Conservation (phyloP, 1,284 basidiomycete species). For the Malassezia sp. region DNA sequence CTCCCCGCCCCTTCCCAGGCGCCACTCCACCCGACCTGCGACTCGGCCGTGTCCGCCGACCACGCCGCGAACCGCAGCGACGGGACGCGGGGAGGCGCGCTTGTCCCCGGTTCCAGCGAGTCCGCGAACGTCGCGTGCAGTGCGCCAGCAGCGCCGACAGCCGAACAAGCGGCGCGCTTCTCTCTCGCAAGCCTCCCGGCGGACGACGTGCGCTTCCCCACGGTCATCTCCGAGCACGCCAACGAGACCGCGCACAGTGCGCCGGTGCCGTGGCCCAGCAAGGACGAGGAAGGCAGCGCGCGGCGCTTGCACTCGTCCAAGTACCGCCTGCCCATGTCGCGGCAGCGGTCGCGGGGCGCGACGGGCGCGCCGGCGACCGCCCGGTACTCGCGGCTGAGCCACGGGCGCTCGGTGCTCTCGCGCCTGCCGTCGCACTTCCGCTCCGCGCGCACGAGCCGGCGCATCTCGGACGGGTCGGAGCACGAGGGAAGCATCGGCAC, state of each 20-base stretch:
- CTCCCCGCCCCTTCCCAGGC: too few relatives aligned
- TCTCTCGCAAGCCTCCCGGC: neutral
- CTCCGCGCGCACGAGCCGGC: slow-evolving; percentile 5
- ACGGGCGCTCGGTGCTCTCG: slow-evolving; percentile 4
- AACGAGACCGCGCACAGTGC: too few relatives aligned
- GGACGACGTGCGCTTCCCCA: slow-evolving; percentile 8
- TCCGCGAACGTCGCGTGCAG: too few relatives aligned
- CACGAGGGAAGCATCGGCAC: slow-evolving; percentile 6
- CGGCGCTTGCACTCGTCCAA: neutral
- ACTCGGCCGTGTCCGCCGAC: too few relatives aligned
- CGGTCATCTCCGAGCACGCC: slow-evolving; percentile 1
- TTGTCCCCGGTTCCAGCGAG: too few relatives aligned
- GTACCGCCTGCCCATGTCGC: neutral
- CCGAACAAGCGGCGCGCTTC: too few relatives aligned
- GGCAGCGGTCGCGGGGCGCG: neutral
- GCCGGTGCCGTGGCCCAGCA: neutral
- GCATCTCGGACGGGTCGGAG: slow-evolving; percentile 6
- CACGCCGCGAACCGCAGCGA: too few relatives aligned
- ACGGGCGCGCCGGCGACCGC: slow-evolving; percentile 4
- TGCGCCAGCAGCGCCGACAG: too few relatives aligned
- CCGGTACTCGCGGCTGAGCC: slow-evolving; percentile 2
- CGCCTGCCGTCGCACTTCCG: slow-evolving; percentile 14
- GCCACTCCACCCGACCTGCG: too few relatives aligned
- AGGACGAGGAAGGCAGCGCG: neutral
- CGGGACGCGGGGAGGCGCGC: too few relatives aligned